Base-by-base conservation (phyloP, 2,329 filamentous ascomycete genomes). In the Nannizziopsis barbatae region DNA sequence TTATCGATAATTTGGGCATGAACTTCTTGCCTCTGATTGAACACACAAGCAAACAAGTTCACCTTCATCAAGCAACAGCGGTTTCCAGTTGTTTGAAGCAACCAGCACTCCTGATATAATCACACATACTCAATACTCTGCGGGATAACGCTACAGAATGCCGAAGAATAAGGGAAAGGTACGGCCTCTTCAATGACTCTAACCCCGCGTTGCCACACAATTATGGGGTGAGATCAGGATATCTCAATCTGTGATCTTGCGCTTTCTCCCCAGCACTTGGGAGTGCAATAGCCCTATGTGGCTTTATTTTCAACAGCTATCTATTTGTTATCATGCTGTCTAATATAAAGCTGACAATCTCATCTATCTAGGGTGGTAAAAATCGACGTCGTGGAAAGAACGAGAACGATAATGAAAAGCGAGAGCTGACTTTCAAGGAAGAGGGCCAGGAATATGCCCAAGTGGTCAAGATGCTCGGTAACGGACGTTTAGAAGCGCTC, bases 91-190 rank as follows among this genome's bases (percentile, higher is more conserved):
- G 18, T 27, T 2, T 4, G 5, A 30, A 22, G n/a, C 11, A 37
- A 20, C 7, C 3, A 4, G 3, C 22, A 27, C 22, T 27, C 7
- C n/a, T n/a, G n/a, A 7, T 27, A 27, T 27, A 4, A 7, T 27
- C 22, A 27, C 22, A 4, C 4, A 27, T 27, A 27, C 7, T 27
- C 7, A 27, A 27, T n/a, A 27, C 22, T 27, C 22, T 27, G 22
- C 7, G 22, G 7, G 22, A 27, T 27, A 27, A 27, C 3, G 3
- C 22, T 27, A 56, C 71, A 81, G 71, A 54, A 95, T 95, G 89
- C 89, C 89, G 65, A 95, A 95, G 86, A 95, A 95, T 71, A 95
- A 95, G 83, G 89, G 89, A 89, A 95, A 95, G 75, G 88, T 94
- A 76, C 66, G 77, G 63, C 50, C 47, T 45, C 36, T 3, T n/a